Percentiles rank a stretch among this genome's conserved stretches.
Conservation (phyloP, 805 yeast species). For the Cyberlindnera mississippiensis region DNA sequence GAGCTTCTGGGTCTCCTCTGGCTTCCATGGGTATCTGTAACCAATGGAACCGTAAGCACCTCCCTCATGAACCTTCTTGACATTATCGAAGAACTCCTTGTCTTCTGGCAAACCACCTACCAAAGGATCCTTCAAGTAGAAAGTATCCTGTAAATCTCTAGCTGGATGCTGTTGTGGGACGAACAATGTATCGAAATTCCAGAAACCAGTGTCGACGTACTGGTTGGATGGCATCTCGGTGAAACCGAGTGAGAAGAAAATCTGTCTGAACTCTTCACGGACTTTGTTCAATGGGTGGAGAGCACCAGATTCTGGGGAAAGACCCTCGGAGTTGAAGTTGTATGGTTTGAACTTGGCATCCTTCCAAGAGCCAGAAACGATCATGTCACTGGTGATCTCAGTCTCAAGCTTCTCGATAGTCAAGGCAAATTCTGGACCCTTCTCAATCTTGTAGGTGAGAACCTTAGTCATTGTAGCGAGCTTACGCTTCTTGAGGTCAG, state of each 20-base stretch:
- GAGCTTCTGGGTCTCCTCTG: constrained; percentile 82
- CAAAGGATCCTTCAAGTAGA: constrained; percentile 91
- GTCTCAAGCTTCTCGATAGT: constrained; percentile 82
- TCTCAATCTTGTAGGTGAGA: constrained; percentile 68
- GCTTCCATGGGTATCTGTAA: constrained; percentile 97
- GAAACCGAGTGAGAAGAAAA: constrained; percentile 97
- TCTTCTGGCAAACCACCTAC: constrained; percentile 82
- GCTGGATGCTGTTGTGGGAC: constrained; percentile 99
- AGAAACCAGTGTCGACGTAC: constrained; percentile 96
- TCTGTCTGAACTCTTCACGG: constrained; percentile 95
- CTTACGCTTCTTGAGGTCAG: constrained; percentile 93
- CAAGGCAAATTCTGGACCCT: constrained; percentile 82
- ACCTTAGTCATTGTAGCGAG: constrained; percentile 66
- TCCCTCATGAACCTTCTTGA: constrained; percentile 78
- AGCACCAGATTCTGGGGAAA: constrained; percentile 82
- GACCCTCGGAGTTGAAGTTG: constrained; percentile 94
- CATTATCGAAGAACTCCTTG: constrained; percentile 68
- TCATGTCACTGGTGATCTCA: constrained; percentile 92
- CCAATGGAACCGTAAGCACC: constrained; percentile 96
- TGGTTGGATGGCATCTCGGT: constrained; percentile 99
- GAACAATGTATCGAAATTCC: constrained; percentile 95
- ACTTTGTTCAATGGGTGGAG: constrained; percentile 96
- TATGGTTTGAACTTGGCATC: constrained; percentile 85
- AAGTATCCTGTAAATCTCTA: constrained; percentile 97
- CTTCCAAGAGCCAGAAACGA: constrained; percentile 78